Conservation (phyloP, 306 rosid species). For the Castanea sativa region DNA sequence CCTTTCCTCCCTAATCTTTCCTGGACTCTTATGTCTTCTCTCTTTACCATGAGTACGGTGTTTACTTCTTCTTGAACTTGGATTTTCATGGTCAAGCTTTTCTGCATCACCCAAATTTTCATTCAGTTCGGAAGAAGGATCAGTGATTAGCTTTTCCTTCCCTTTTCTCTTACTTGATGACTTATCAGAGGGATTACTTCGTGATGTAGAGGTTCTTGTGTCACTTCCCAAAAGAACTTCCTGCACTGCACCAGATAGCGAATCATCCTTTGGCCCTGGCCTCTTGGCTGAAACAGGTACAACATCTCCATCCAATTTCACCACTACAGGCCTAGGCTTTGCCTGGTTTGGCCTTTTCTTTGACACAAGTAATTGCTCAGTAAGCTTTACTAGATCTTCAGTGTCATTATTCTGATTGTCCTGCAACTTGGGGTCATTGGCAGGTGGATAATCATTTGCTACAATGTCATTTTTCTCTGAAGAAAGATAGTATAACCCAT, state of each 20-base stretch:
- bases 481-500: constrained; percentile 85
- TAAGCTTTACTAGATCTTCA: constrained; percentile 68
- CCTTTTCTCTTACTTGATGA: constrained; percentile 59
- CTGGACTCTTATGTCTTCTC: constrained; percentile 52
- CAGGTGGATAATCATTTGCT: constrained; percentile 71
- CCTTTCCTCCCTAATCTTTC: constrained; percentile 47
- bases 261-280: constrained; percentile 51
- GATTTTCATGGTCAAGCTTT: constrained; percentile 39
- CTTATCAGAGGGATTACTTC: constrained; percentile 33
- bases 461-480: constrained; percentile 59
- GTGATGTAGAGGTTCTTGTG: constrained; percentile 35
- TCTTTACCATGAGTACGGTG: constrained; percentile 49
- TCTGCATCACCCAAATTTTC: constrained; percentile 55
- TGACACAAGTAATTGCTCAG: constrained; percentile 58
- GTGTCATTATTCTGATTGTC: constrained; percentile 40
- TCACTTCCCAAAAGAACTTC: constrained; percentile 66
- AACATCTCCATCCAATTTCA: constrained; percentile 78
- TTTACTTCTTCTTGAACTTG: constrained; percentile 57
- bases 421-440: constrained; percentile 55
- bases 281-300: constrained; percentile 39
- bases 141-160: constrained; percentile 51
- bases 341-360: constrained; percentile 71
- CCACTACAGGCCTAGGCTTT: constrained; percentile 91
- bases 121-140: constrained; percentile 42
- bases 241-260: constrained; percentile 68